Conservation (phyloP, 2,329 filamentous ascomycete species). For the Stagonosporopsis vannaccii region DNA sequence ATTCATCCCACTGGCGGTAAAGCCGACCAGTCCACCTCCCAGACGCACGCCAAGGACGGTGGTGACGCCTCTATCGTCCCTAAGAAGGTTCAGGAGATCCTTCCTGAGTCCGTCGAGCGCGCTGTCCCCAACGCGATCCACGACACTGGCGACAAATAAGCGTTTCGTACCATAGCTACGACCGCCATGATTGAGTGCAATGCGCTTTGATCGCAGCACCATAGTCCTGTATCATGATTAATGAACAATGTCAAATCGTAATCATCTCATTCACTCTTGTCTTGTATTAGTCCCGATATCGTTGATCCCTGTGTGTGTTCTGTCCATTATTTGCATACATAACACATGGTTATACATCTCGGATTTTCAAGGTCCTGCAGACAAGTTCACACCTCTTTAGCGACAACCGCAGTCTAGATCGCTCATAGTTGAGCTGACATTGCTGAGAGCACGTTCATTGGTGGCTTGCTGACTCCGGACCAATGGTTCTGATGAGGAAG, state of each 20-base stretch:
- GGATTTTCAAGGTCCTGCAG: no score
- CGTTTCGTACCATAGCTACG: neutral
- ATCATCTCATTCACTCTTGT: neutral
- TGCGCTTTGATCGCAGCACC: slow-evolving; percentile 5
- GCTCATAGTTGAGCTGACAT: neutral
- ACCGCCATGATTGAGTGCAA: slow-evolving; percentile 3
- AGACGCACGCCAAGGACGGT: slow-evolving; percentile 51
- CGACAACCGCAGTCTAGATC: no score
- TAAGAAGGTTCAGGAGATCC: slow-evolving; percentile 53
- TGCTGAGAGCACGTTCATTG: neutral
- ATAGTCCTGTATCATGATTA: slow-evolving; percentile 1
- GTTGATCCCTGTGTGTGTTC: no score
- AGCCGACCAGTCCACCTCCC: slow-evolving; percentile 41
- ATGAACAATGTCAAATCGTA: neutral
- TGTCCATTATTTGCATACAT: no score
- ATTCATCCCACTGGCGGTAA: slow-evolving; percentile 49
- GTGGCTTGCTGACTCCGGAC: neutral
- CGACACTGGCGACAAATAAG: slow-evolving; percentile 46
- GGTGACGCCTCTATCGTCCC: slow-evolving; percentile 52
- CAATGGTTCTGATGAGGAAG: neutral
- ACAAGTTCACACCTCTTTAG: no score
- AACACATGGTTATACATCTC: no score
- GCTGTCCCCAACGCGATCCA: slow-evolving; percentile 54
- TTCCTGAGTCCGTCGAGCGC: slow-evolving; percentile 55
- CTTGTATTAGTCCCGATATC: no score